Base-by-base conservation (phyloP, 2,329 filamentous ascomycete genomes). In the Penicillium vulpinum region DNA sequence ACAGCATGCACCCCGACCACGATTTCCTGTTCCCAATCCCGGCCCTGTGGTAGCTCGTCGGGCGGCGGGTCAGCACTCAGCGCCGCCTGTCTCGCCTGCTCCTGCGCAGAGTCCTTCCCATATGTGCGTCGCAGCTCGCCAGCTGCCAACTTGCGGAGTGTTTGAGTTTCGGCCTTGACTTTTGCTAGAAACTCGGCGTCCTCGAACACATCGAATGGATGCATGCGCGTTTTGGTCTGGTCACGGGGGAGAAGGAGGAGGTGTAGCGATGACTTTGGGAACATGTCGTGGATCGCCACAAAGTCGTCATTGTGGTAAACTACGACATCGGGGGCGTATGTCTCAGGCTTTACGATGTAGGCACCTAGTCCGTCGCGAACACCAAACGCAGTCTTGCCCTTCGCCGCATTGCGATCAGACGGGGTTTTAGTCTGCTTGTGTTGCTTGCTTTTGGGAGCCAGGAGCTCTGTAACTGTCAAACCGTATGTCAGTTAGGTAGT, bases 191-290 rank as follows among this genome's bases (percentile, higher is more conserved):
- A 95, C 1, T 73, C 78, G 1, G 78, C 60, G 70, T 95, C 87
- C 29, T 87, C 82, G 64, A 96, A 86, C 5, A 90, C 90, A 21
- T 89, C 84, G 68, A 93, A 88, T 0, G 93, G 92, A 65, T 96
- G 89, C 11, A 85, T 77, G 6, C 81, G 76, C 64, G 81, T 85
- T 69, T 86, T 84, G 2, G 72, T 67, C 0, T 80, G 69, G 39
- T 88, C 84, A 48, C 92, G 88, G 7, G 92, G 91, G 5, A 97
- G 85, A n/a, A 97, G 84, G 3, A 99, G 88, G 1, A 91, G 82
- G 77, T 99, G 94, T 4, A 97, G 81, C 4, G 84, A 86, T 4
- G 90, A 85, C 75, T 97, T 99, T 9, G 94, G 92, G 70, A 86
- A 99, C 59, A 86, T 79, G 77, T 99, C 94, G 65, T 88, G 83